Conservation (phyloP, 805 yeast species). For the Wickerhamiella vanderwaltii region DNA sequence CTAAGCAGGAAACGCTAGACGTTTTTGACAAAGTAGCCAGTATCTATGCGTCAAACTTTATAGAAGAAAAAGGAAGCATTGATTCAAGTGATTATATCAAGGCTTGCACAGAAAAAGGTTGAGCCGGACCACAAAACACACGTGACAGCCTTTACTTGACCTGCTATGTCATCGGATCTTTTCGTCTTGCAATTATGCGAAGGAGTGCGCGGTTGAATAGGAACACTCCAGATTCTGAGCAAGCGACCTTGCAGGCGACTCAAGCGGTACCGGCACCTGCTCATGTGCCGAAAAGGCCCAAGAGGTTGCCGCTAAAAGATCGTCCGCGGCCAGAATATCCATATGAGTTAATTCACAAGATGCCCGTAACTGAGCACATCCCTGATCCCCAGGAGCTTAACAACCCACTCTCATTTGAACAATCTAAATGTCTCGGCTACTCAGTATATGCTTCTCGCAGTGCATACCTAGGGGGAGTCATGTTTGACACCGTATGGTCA, state of each 20-base stretch:
- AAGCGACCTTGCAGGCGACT: neutral
- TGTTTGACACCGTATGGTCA: conserved; percentile 74
- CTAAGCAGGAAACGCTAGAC: too few relatives aligned
- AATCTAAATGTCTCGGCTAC: conserved; percentile 38
- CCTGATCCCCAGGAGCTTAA: conserved; percentile 56
- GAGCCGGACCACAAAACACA: too few relatives aligned
- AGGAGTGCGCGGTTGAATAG: conserved; percentile 8
- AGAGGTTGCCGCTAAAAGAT: conserved; percentile 16
- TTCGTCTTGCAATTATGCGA: too few relatives aligned
- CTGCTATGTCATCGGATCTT: too few relatives aligned
- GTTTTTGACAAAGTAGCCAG: too few relatives aligned
- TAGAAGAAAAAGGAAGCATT: too few relatives aligned
- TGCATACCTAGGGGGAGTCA: conserved; percentile 49
- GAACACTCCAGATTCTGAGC: conserved; percentile 7
- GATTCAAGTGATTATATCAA: too few relatives aligned
- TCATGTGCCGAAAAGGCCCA: conserved; percentile 19
- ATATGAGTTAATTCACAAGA: conserved; percentile 19
- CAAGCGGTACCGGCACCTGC: conserved; percentile 10
- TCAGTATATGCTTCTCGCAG: conserved; percentile 62
- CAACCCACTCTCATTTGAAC: conserved; percentile 57
- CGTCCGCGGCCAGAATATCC: conserved; percentile 22
- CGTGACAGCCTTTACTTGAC: neutral
- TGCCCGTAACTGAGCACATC: conserved; percentile 48
- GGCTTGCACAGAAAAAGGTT: too few relatives aligned
- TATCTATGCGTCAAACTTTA: too few relatives aligned